These are phyloP conservation scores for Guillardia theta DNA, from an alignment of 78 protist genomes.

Conservation along the genomic window DNA sequence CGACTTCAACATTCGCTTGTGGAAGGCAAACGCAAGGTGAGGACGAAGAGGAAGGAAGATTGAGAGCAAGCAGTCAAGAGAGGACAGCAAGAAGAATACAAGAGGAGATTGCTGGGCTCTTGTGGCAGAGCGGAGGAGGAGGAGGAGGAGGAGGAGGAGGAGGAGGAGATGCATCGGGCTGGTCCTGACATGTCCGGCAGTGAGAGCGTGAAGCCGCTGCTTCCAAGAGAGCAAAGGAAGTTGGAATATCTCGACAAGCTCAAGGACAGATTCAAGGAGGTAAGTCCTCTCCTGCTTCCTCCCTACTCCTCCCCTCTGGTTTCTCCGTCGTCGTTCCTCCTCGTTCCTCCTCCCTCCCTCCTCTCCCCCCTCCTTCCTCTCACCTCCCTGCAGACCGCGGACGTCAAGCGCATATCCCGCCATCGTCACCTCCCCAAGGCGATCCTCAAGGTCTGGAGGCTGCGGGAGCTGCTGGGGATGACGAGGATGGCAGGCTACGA, in stretches of 20 bases:
- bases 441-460: slow-evolving; percentile 40
- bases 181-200: neutral
- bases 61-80: too few relatives aligned
- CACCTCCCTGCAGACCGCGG: neutral
- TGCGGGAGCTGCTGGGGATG: neutral
- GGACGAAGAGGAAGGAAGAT: neutral
- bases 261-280: slow-evolving; percentile 37
- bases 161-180: neutral
- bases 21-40: neutral
- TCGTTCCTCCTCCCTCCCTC: neutral
- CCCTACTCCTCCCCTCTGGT: neutral
- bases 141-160: too few relatives aligned
- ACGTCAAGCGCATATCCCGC: slow-evolving; percentile 7
- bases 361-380: neutral
- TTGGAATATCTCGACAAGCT: neutral
- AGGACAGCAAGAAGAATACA: too few relatives aligned
- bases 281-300: neutral
- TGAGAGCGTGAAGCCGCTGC: neutral
- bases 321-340: neutral
- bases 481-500: neutral
- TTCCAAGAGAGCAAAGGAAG: slow-evolving; percentile 24
- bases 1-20: slow-evolving; percentile 36
- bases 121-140: too few relatives aligned
- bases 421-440: slow-evolving; percentile 56
- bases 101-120: too few relatives aligned